Evolutionary conservation across 208 protist species (phyloP), one percentile per base, ranked within the genome.

Genomic region (Spironucleus salmonicida): DNA sequence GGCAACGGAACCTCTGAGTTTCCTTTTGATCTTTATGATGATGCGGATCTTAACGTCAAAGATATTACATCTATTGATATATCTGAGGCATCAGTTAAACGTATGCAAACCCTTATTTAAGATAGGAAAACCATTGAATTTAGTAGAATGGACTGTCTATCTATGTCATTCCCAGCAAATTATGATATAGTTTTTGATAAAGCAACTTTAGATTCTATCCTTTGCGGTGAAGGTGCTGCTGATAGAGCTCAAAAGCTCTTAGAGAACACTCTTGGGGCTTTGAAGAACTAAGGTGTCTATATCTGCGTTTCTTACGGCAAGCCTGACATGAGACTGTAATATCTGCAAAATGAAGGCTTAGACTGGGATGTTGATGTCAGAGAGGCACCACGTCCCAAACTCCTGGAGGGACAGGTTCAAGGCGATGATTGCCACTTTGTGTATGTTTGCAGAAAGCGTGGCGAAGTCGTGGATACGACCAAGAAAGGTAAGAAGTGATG

Each of bases 291-390:
- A 45, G 64, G 64, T 15, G 26, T 42, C 40, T 71, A 71, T 35
- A 11, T 71, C 40, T 71, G 64, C 64, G n/a, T 71, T 35, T 45
- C 32, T 35, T 71, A 71, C 38, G 64, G 30, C 7, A 71, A 71
- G 9, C 38, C 64, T n/a, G 64, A 71, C 64, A 71, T 71, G 64
- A n/a, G 64, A 42, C 13, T 71, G 64, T 11, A 42, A n/a, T 71
- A 42, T n/a, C 38, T 71, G 32, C 26, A n/a, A 40, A n/a, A 71
- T 9, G 64, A 71, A 57, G n/a, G 11, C 2, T 35, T 71, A 42
- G 64, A 11, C 38, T 71, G 64, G 64, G 64, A 71, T n/a, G 40
- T 71, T 45, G 64, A 71, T 19, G 9, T 45, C 32, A 40, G 64
- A 32, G 34, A 71, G n/a, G 45, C n/a, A 2, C 64, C 64, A 40